Base-by-base conservation (phyloP, 768 basidiomycete species). In the Mycena belliarum region DNA sequence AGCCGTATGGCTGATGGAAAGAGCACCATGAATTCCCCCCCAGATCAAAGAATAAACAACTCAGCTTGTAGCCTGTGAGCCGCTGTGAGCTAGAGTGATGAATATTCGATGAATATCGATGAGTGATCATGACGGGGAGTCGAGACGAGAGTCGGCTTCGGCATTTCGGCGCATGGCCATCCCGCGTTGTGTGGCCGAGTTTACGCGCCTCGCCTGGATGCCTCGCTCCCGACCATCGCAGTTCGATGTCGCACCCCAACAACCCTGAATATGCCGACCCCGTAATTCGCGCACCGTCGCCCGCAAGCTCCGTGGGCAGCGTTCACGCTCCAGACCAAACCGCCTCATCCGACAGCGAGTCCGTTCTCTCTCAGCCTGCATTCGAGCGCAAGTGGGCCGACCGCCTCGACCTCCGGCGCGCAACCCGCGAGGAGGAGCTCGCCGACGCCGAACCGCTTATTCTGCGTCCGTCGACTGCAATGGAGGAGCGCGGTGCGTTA, bases 261-360 rank as follows among this genome's bases (percentile, higher is more conserved):
- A 49, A 50, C 14, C 73, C 77, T 5, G 79, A 79, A 67, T 82
- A 83, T 56, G 77, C 79, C 6, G 72, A 77, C 18, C 78, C 79
- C 25, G 75, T 80, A 23, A 67, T 80, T 28, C 79, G 80, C 10
- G 73, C 76, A 10, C 74, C 81, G 3, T 84, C 82, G 11, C 81
- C 81, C 14, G 75, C 81, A 18, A 81, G 80, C 55, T 82, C 82
- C 15, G 73, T 82, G 21, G 81, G 81, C 41, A 82, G 79, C 16
- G 63, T 72, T 1, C 79, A 80, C 49, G 72, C 68, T 14, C 72
- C 73, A 44, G 81, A 82, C 64, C 76, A 79, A 57, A 82, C 79
- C 1, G 73, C 78, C 3, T 65, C 68, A 45, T 77, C 76, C 42
- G 82, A 84, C 63, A 61, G 65, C n/a, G 81, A 83, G 59, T 60